These are phyloP conservation scores for Emmonsiellopsis sp. DNA, from an alignment of 2,329 filamentous ascomycete genomes.

Conservation along the genomic window DNA sequence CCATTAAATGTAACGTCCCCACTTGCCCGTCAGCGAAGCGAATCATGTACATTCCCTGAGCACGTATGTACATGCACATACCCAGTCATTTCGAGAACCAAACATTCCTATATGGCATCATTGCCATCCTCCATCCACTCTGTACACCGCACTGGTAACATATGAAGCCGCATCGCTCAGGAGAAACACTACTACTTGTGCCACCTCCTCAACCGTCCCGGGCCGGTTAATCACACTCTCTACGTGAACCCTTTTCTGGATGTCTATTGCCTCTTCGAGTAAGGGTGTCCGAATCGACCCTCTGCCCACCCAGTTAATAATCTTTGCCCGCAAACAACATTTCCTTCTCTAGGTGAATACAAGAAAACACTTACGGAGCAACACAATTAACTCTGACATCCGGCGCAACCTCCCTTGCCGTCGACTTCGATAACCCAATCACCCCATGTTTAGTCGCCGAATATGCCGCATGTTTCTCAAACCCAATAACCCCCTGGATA, in stretches of 20 bases:
- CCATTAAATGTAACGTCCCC: no score
- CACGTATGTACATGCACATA: no score
- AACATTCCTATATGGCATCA: constrained; percentile 2
- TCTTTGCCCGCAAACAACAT: background rate
- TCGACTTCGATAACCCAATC: constrained; percentile 26
- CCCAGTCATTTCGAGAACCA: no score
- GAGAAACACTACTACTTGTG: constrained; percentile 40
- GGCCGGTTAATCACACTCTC: constrained; percentile 18
- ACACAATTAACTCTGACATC: constrained; percentile 33
- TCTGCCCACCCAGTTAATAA: constrained; percentile 10
- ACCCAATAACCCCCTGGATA: constrained; percentile 31
- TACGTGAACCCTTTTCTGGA: constrained; percentile 14
- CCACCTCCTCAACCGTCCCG: constrained; percentile 27
- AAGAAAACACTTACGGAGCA: constrained; percentile 27
- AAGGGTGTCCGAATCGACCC: constrained; percentile 26
- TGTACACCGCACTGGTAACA: constrained; percentile 37
- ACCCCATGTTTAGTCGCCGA: constrained; percentile 26
- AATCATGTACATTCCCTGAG: no score
- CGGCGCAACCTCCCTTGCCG: constrained; percentile 28
- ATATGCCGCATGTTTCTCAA: constrained; percentile 22
- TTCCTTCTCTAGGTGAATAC: background rate
- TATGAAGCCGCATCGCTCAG: constrained; percentile 37
- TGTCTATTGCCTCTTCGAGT: constrained; percentile 17
- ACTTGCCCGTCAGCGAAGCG: no score
- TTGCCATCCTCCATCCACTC: constrained; percentile 40